Percentiles rank a stretch among this genome's conserved stretches.
Conservation (phyloP, 2,329 filamentous ascomycete species). For the Drechslerella coelobrocha region DNA sequence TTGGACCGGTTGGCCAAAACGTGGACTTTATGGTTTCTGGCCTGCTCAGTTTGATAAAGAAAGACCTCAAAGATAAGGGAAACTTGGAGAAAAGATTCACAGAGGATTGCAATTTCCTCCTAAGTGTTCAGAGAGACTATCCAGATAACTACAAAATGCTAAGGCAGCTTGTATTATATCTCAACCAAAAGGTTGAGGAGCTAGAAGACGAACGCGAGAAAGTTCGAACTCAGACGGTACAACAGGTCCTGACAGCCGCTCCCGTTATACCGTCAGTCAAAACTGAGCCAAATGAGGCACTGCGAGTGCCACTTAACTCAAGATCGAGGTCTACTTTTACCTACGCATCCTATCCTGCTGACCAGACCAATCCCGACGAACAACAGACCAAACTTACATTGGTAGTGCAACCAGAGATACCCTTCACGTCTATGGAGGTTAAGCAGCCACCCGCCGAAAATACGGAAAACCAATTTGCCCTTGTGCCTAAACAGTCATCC, state of each 20-base stretch:
- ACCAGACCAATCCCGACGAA: too few relatives aligned
- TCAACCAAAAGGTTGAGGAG: conserved; percentile 5
- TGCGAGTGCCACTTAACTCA: too few relatives aligned
- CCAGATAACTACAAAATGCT: background rate
- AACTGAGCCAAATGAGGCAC: too few relatives aligned
- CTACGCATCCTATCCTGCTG: too few relatives aligned
- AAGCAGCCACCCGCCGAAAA: too few relatives aligned
- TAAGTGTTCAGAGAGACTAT: background rate
- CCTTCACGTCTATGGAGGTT: too few relatives aligned
- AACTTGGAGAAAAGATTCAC: background rate
- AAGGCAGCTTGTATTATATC: background rate
- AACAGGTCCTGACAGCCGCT: background rate
- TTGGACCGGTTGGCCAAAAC: background rate
- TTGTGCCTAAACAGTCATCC: too few relatives aligned
- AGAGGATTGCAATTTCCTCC: background rate
- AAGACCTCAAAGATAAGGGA: background rate
- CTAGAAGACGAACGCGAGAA: conserved; percentile 1
- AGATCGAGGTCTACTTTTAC: too few relatives aligned
- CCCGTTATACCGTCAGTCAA: too few relatives aligned
- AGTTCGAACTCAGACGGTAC: background rate
- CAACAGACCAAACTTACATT: too few relatives aligned
- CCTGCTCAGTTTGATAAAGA: background rate
- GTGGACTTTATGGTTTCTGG: background rate
- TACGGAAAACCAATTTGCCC: too few relatives aligned
- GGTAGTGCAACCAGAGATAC: too few relatives aligned